Evolutionary conservation across 306 rosid genomes (phyloP), one percentile per base, ranked within the genome.

Genomic region (Datisca glomerata): DNA sequence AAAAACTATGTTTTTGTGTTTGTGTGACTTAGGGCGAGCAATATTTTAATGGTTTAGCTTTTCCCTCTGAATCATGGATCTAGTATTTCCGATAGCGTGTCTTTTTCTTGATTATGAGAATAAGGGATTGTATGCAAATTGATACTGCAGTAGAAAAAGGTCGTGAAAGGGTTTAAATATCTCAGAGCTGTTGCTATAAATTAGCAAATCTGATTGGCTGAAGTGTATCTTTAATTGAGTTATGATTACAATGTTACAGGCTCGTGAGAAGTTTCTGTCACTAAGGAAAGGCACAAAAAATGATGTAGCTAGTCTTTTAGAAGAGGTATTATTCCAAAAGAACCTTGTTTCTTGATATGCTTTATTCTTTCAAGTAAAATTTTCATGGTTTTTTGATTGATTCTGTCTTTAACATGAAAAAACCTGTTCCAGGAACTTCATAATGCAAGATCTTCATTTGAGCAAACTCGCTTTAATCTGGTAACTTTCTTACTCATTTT

Each of bases 391-490:
- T 11, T 53, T 28, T 41, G 41, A 13, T 60, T 47, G 29, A 37
- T 38, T 43, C 35, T 41, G 28, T 13, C 55, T 55, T 49, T 71
- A 59, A 51, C 48, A 68, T 41, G 19, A 17, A 51, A 47, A 43
- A 58, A 64, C 49, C 59, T 61, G 18, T 66, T 57, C 28, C 72
- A 91, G 98, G 98, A 91, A 71, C 98, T 91, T 68, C 94, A 91
- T 71, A 78, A 68, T 64, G 55, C 96, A 32, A 75, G 98, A 71
- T 56, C 98, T 62, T 52, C 82, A 33, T 91, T 84, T 70, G 98
- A 91, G 92, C 96, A 91, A 61, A 70, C 98, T 51, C 94, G 98
- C 54, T 91, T 91, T 74, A 85, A 57, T 67, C 68, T 91, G 80
- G 98, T 91, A 31, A 53, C 72, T 51, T 31, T 42, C 14, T 46